A percentile compares a stretch with the other conserved stretches of the same genome.
phyloP scores from a whole-genome alignment of 352 stramenopile species.

The Thalassiosira mediterranea region DNA sequence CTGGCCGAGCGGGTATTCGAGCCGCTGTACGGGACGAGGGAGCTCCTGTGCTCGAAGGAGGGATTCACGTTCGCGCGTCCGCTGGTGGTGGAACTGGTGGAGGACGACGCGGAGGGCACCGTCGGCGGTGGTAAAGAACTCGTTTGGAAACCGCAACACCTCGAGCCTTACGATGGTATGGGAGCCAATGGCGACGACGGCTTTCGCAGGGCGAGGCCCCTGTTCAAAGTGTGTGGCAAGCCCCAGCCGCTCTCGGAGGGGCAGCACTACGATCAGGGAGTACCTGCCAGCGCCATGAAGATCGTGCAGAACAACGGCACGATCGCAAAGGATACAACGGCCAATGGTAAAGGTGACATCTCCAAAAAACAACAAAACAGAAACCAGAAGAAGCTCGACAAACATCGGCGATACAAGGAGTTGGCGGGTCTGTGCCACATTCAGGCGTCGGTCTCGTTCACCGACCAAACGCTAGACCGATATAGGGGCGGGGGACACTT shows the following conservation, averaged over 20 bases:
- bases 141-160: constrained; percentile 32
- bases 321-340: not conserved
- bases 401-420: constrained; percentile 40
- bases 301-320: not conserved
- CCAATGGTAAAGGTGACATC: constrained; percentile 1
- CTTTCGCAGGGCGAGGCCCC: not conserved
- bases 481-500: constrained; percentile 47
- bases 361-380: constrained; percentile 28
- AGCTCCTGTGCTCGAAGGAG: constrained; percentile 68
- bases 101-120: not conserved
- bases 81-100: constrained; percentile 37
- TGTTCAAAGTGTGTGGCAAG: constrained; percentile 38
- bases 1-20: constrained; percentile 68
- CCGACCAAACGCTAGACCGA: constrained; percentile 52
- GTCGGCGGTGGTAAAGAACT: constrained; percentile 13
- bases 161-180: not conserved
- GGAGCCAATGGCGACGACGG: not conserved
- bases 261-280: constrained; percentile 46
- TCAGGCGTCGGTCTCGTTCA: constrained; percentile 54
- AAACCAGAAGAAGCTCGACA: constrained; percentile 34
- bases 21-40: constrained; percentile 56
- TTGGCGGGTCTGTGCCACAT: constrained; percentile 51
- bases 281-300: constrained; percentile 9
- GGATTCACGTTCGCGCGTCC: constrained; percentile 65
- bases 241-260: constrained; percentile 30